These are phyloP conservation scores for Melanogaster broomeanus DNA, from an alignment of 768 basidiomycete species.

Conservation along the genomic window DNA sequence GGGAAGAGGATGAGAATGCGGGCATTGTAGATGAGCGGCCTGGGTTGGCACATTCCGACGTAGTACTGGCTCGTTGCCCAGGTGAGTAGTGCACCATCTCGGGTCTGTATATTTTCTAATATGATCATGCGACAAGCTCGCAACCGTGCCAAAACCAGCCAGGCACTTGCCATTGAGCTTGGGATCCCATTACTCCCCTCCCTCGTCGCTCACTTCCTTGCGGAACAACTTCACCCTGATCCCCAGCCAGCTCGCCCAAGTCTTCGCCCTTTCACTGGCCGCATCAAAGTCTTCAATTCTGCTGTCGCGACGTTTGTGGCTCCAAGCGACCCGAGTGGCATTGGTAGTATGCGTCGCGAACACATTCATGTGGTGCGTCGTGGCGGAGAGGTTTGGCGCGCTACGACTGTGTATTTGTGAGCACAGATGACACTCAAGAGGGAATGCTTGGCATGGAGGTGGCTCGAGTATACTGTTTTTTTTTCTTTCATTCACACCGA, in stretches of 20 bases:
- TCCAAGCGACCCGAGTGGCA: background rate
- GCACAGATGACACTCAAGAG: background rate
- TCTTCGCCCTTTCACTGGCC: background rate
- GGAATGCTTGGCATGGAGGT: slow-evolving; percentile 16
- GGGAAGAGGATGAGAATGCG: background rate
- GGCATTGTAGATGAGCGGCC: no score
- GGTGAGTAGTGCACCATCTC: no score
- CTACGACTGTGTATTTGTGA: slow-evolving; percentile 5
- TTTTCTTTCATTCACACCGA: no score
- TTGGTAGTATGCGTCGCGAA: background rate
- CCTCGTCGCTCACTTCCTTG: slow-evolving; percentile 1
- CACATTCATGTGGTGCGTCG: no score
- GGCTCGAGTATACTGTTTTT: slow-evolving; percentile 10
- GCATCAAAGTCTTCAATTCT: background rate
- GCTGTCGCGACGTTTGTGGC: background rate
- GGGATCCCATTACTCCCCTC: background rate
- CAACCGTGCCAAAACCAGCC: no score
- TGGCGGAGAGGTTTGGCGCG: no score
- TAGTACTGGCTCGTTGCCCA: no score
- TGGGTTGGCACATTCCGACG: no score
- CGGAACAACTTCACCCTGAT: background rate
- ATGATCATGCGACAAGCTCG: no score
- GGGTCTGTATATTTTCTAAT: no score
- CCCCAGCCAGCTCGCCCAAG: background rate
- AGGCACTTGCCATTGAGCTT: background rate